phyloP scores from a whole-genome alignment of 1,139 yeast species.

The Taphrina confusa region DNA sequence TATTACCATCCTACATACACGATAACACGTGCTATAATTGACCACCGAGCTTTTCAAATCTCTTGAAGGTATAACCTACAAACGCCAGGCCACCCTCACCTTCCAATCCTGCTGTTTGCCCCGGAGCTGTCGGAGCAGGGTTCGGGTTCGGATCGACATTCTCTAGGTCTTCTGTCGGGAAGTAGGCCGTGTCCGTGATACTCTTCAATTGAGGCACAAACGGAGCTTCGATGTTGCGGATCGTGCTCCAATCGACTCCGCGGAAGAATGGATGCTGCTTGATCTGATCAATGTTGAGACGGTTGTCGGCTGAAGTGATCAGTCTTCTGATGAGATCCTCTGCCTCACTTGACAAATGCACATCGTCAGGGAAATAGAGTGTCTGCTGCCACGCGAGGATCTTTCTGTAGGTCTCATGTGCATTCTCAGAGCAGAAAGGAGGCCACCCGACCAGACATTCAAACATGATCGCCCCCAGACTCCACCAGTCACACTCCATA shows the following conservation, averaged over 20 bases:
- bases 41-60: constrained; percentile 37
- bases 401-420: constrained; percentile 96
- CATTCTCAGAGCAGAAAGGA: constrained; percentile 97
- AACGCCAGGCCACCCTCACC: constrained; percentile 36
- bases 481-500: constrained; percentile 99
- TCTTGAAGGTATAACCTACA: constrained; percentile 39
- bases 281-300: constrained; percentile 92
- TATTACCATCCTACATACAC: no score
- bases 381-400: constrained; percentile 95
- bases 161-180: constrained; percentile 96
- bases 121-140: constrained; percentile 37
- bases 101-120: constrained; percentile 44
- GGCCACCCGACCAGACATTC: constrained; percentile 99
- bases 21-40: constrained; percentile 1
- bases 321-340: constrained; percentile 86
- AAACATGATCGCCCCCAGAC: constrained; percentile 96
- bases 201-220: constrained; percentile 82
- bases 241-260: constrained; percentile 86
- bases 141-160: constrained; percentile 61
- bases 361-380: constrained; percentile 89
- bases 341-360: constrained; percentile 88
- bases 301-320: constrained; percentile 77
- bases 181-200: constrained; percentile 93
- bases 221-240: constrained; percentile 91
- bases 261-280: constrained; percentile 71